A percentile compares a stretch with the other conserved stretches of the same genome.
phyloP scores from a whole-genome alignment of 2,329 filamentous ascomycete species.

The Ophiosphaerella korrae region DNA sequence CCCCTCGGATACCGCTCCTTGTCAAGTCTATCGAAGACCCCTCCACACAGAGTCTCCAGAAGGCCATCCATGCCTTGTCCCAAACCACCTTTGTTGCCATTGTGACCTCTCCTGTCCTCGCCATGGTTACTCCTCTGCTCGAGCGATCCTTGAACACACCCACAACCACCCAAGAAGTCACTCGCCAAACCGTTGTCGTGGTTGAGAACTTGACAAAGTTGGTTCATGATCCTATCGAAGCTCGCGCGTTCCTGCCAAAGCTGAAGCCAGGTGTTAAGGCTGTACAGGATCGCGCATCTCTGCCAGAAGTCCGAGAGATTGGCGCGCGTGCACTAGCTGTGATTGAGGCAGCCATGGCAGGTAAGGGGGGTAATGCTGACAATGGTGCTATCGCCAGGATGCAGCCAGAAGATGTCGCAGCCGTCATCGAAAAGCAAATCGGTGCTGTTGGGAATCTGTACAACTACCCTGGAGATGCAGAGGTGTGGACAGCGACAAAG shows the following conservation, averaged over 20 bases:
- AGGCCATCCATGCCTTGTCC: constrained; percentile 94
- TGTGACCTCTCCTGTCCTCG: constrained; percentile 93
- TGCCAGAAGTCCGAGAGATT: constrained; percentile 92
- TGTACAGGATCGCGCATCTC: constrained; percentile 83
- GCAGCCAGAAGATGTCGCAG: constrained; percentile 73
- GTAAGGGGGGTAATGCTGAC: constrained; percentile 59
- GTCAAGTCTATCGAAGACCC: constrained; percentile 96
- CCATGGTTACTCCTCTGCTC: constrained; percentile 89
- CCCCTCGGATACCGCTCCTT: constrained; percentile 86
- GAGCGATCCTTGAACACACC: constrained; percentile 94
- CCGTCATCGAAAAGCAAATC: constrained; percentile 76
- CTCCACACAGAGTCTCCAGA: constrained; percentile 83
- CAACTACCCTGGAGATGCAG: constrained; percentile 64
- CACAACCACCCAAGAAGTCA: constrained; percentile 87
- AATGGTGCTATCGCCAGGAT: constrained; percentile 66
- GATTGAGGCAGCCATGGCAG: constrained; percentile 90
- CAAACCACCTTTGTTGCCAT: constrained; percentile 98
- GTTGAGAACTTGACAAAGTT: constrained; percentile 98
- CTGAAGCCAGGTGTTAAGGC: constrained; percentile 90
- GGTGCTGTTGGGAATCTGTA: constrained; percentile 69
- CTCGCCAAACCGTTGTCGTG: constrained; percentile 94
- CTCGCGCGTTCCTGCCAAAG: constrained; percentile 92
- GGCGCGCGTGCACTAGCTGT: constrained; percentile 80
- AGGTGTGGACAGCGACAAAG: constrained; percentile 69
- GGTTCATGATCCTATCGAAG: constrained; percentile 94